Base-by-base conservation (phyloP, 163 green algal species). In the Volvox carteri region DNA sequence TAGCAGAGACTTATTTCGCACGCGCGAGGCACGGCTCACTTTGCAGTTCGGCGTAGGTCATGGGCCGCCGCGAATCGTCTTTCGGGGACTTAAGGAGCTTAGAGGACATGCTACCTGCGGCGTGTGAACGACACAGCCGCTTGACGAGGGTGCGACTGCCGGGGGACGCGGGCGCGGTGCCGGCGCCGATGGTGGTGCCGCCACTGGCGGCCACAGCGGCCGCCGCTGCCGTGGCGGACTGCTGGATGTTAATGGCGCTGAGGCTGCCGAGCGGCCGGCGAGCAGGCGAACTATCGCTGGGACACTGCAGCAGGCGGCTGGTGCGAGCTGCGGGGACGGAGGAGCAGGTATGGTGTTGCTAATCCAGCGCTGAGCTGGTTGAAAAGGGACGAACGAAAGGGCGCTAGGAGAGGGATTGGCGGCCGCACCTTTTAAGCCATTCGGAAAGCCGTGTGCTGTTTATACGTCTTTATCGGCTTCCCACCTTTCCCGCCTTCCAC, bases 41-140 rank as follows among this genome's bases (percentile, higher is more conserved):
- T 35, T 78, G 52, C 54, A 84, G 72, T 54, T 89, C 84, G 9
- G 84, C 72, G 52, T 89, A 89, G 23, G 84, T 89, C 14, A 28
- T 48, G 28, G 84, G 72, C 39, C 84, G 72, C n/a, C 68, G 33
- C 14, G 30, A 21, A 1, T 88, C 83, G 33, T 88, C 68, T 12
- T 75, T 50, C 35, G 30, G 39, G 2, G 60, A 70, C 58, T 35
- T 58, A n/a, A 84, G n/a, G 12, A 23, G 48, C 75, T 48, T 84
- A 21, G 14, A 35, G 21, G 83, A 88, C 48, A 62, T 35, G 1
- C 42, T 62, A 14, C 83, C 62, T 25, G 83, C 67, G 2, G 58
- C 39, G 25, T 86, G 78, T 1, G 78, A 76, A 18, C 58, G 56
- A n/a, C 41, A 62, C 56, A 86, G 39, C 2, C 77, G 77, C 77